These are phyloP conservation scores for Penicilliopsis zonata DNA, from an alignment of 495 filamentous ascomycete genomes.

Conservation along the genomic window DNA sequence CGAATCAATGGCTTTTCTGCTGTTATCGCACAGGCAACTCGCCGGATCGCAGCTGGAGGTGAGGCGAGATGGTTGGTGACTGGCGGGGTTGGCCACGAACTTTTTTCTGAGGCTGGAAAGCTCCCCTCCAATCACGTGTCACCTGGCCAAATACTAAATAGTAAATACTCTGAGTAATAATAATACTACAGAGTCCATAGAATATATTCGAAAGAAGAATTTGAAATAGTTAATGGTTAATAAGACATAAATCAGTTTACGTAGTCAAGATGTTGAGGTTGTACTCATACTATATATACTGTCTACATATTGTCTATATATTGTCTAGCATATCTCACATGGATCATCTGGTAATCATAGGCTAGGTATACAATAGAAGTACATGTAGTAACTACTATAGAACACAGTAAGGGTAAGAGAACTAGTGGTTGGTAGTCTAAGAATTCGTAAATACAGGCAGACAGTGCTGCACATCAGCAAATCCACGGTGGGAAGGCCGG, in stretches of 20 bases:
- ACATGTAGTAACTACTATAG: too few relatives aligned
- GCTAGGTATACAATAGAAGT: too few relatives aligned
- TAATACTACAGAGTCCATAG: too few relatives aligned
- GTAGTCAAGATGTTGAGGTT: neutral
- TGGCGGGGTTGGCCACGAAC: conserved; percentile 20
- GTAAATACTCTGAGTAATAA: too few relatives aligned
- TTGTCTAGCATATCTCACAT: neutral
- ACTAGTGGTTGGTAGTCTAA: too few relatives aligned
- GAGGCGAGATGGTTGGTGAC: neutral
- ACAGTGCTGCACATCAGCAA: too few relatives aligned
- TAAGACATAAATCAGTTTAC: neutral
- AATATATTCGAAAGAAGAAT: too few relatives aligned
- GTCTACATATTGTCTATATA: too few relatives aligned
- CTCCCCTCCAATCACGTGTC: conserved; percentile 3
- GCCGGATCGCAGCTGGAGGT: neutral
- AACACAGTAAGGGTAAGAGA: too few relatives aligned
- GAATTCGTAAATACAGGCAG: too few relatives aligned
- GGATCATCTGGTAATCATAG: neutral
- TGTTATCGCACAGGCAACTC: neutral
- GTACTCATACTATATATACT: neutral
- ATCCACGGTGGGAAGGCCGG: too few relatives aligned
- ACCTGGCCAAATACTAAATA: neutral
- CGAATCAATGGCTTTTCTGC: neutral
- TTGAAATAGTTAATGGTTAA: too few relatives aligned
- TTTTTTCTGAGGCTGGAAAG: conserved; percentile 21